Evolutionary conservation across 331 rosid genomes (phyloP).

Genomic region (Quercus lobata): DNA sequence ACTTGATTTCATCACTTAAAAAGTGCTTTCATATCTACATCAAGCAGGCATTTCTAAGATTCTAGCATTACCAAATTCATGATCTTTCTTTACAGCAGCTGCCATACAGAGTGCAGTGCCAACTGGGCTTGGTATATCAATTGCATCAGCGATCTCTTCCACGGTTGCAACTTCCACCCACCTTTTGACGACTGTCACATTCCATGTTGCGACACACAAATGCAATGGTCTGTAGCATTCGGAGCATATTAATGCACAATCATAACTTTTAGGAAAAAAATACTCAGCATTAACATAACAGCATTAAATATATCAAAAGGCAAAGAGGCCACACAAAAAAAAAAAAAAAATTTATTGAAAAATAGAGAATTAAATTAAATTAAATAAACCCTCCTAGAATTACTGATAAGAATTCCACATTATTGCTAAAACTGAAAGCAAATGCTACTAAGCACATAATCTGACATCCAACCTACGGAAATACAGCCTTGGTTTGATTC

Average conservation of each 20-base stretch:
- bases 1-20: background rate
- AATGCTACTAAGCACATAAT: background rate
- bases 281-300: background rate
- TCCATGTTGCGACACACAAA: constrained; percentile 92
- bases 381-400: background rate
- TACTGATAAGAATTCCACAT: background rate
- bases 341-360: background rate
- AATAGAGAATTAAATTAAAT: background rate
- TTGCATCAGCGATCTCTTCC: constrained; percentile 78
- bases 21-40: background rate
- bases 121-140: constrained; percentile 71
- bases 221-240: constrained; percentile 82
- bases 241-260: constrained; percentile 19
- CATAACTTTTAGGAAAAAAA: constrained; percentile 3
- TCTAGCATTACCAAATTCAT: constrained; percentile 69
- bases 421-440: background rate
- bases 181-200: constrained; percentile 87
- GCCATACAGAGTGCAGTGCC: constrained; percentile 99
- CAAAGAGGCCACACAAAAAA: background rate
- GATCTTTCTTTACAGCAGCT: constrained; percentile 92
- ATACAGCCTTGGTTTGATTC: background rate
- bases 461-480: background rate
- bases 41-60: constrained; percentile 12
- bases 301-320: background rate
- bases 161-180: constrained; percentile 87